Evolutionary conservation across 495 filamentous ascomycete genomes (phyloP), one percentile per base, ranked within the genome.

Genomic region (Aspergillus conjunctus): DNA sequence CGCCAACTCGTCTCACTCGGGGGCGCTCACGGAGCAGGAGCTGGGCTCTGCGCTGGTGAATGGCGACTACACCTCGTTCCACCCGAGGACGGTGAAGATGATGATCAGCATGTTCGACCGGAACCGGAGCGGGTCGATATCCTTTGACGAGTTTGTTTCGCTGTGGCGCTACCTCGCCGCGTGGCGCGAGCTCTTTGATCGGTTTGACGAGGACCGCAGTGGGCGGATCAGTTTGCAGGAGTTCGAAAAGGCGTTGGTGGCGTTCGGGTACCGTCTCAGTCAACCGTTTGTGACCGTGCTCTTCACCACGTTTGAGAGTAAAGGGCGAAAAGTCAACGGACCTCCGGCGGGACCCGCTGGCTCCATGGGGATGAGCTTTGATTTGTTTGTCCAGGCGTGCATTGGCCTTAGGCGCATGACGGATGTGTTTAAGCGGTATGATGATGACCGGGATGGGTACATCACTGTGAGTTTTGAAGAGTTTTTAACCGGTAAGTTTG

Each of bases 91-190:
- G 3, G 91, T 98, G 58, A 88, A 88, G 61, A 95, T 97, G 91
- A 98, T 98, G 94, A 97, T 98, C 61, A 86, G 83, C 69, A 98
- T 98, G 94, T 98, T 98, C 76, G 94, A 98, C 77, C 71, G 77
- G 7, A 89, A 97, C 77, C 88, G 90, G 58, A 89, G 84, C 56
- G 92, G 93, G 49, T 90, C 86, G 7, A 96, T 98, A 69, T 90
- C 86, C 51, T 98, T 97, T 71, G 88, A 96, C 63, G 94, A 98
- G 74, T 98, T 98, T 66, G 94, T 78, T 69, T 91, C 91, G 5
- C 77, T 98, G 45, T 98, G 94, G 94, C 89, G 87, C 49, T 98
- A 97, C 79, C 82, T 98, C 10, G 90, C 91, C 26, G 91, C 92
- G 41, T 98, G 94, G 94, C 85, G 95, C 43, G 84, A 85, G 32